Percentiles rank a stretch among this genome's conserved stretches.
phyloP scores from a whole-genome alignment of 768 basidiomycete genomes.

The Pleurotus djamor region DNA sequence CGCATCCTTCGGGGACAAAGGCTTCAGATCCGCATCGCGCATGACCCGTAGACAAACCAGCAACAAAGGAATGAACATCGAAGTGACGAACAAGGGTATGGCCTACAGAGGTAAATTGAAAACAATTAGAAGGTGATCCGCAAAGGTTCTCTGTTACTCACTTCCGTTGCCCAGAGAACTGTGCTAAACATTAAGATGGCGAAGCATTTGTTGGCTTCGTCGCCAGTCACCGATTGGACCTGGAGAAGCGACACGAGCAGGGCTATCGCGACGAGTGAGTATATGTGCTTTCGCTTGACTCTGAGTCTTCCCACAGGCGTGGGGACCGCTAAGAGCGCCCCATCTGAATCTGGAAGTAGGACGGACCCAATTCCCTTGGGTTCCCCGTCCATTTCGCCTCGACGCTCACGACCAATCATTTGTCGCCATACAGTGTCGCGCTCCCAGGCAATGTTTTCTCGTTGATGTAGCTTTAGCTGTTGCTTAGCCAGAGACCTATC shows the following conservation, averaged over 20 bases:
- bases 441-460: constrained; percentile 96
- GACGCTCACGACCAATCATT: constrained; percentile 84
- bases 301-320: constrained; percentile 69
- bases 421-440: constrained; percentile 97
- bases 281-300: constrained; percentile 63
- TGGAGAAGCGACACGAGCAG: constrained; percentile 65
- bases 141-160: constrained; percentile 24
- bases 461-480: constrained; percentile 82
- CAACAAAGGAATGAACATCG: constrained; percentile 83
- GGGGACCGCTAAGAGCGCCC: constrained; percentile 48
- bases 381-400: constrained; percentile 46
- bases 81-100: constrained; percentile 97
- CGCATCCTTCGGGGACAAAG: constrained; percentile 63
- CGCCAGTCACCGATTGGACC: constrained; percentile 52
- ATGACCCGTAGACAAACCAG: constrained; percentile 85
- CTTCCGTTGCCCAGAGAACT: constrained; percentile 96
- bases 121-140: neutral
- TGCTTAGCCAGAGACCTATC: constrained; percentile 69
- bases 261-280: constrained; percentile 50
- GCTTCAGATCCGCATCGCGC: constrained; percentile 52
- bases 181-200: constrained; percentile 90
- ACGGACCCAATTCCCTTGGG: constrained; percentile 36
- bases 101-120: constrained; percentile 48
- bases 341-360: constrained; percentile 40
- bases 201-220: constrained; percentile 84